Conservation (phyloP, 257 asterid species). For the Gentiana dahurica region DNA sequence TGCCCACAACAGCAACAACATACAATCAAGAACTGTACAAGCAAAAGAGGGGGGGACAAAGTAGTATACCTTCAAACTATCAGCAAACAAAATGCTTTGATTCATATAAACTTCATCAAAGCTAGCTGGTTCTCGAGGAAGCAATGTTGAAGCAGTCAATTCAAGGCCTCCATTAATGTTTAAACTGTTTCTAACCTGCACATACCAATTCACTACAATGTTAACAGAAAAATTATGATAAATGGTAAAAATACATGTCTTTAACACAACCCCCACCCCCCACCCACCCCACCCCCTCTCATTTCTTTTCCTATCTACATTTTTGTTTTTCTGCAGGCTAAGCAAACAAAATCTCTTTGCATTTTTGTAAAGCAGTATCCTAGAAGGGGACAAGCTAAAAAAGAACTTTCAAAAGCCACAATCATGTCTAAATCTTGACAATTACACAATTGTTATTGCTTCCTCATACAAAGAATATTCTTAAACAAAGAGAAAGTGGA, state of each 20-base stretch:
- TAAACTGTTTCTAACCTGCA: slow-evolving; percentile 11
- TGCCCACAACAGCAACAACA: not conserved
- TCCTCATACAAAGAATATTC: too few species aligned
- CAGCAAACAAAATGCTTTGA: slow-evolving; percentile 75
- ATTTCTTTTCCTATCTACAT: too few species aligned
- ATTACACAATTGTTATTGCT: too few species aligned
- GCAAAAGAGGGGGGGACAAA: slow-evolving; percentile 7
- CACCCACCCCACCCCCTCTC: slow-evolving; percentile 13
- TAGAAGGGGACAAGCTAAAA: slow-evolving; percentile 7
- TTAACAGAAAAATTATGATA: too few species aligned
- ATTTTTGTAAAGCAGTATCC: not conserved
- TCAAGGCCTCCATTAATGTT: slow-evolving; percentile 52
- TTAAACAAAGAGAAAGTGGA: too few species aligned
- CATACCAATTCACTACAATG: not conserved
- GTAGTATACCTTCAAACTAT: slow-evolving; percentile 67
- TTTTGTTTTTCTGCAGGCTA: slow-evolving; percentile 17
- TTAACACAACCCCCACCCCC: too few species aligned
- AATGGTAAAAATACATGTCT: too few species aligned
- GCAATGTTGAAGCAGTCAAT: slow-evolving; percentile 37
- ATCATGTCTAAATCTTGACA: slow-evolving; percentile 14
- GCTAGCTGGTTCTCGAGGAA: slow-evolving; percentile 61
- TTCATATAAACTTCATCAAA: slow-evolving; percentile 75
- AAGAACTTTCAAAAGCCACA: slow-evolving; percentile 20
- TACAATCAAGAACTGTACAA: slow-evolving; percentile 14
- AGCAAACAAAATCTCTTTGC: slow-evolving; percentile 20